Percentiles rank a stretch among this genome's conserved stretches.
These are phyloP conservation scores for Dimargaris xerosporica DNA, from an alignment of 192 early-diverging fungal species.

Conservation along the genomic window DNA sequence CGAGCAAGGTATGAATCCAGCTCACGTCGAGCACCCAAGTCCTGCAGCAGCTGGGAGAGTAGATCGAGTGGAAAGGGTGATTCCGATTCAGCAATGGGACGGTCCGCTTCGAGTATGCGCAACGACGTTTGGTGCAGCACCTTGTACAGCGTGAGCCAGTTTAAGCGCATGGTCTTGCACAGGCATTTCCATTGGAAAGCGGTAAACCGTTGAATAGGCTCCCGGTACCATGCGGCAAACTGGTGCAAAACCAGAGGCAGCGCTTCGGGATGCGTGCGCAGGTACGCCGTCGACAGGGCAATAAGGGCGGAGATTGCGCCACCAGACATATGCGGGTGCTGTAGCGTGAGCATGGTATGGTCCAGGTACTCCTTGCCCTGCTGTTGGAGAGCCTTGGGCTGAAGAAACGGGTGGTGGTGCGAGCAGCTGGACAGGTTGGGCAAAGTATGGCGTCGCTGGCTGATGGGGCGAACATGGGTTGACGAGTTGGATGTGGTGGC, in stretches of 20 bases:
- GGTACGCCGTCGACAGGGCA: background rate
- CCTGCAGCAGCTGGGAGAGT: background rate
- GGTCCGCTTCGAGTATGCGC: background rate
- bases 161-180: background rate
- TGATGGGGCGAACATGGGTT: conserved; percentile 5
- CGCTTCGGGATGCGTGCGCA: conserved; percentile 1
- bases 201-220: background rate
- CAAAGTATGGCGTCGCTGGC: background rate
- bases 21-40: background rate
- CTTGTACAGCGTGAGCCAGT: conserved; percentile 11
- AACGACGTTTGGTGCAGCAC: conserved; percentile 4
- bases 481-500: background rate
- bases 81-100: background rate
- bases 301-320: background rate
- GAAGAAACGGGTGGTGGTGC: background rate
- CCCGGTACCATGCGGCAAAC: conserved; percentile 2
- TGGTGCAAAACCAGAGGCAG: background rate
- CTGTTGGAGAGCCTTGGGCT: background rate
- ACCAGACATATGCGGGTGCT: background rate
- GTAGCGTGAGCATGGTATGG: conserved; percentile 4
- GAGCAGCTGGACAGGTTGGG: background rate
- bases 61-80: conserved; percentile 5
- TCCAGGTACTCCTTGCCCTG: conserved; percentile 2
- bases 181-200: conserved; percentile 7
- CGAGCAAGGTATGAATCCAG: conserved; percentile 4